Evolutionary conservation across 2,329 filamentous ascomycete species (phyloP).

Genomic region (Hypoxylon sp.): DNA sequence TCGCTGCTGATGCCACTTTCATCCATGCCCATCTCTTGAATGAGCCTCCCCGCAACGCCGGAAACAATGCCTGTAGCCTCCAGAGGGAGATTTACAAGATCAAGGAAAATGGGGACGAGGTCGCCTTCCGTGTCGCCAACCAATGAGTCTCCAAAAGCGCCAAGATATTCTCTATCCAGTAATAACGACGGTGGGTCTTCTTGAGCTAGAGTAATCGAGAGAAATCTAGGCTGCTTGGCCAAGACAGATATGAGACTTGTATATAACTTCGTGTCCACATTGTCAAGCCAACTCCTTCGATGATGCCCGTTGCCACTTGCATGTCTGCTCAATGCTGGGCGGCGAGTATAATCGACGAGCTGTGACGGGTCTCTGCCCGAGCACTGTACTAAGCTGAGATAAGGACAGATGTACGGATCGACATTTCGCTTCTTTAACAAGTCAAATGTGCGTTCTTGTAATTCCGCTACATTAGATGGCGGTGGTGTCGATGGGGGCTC

Average conservation of each 20-base stretch:
- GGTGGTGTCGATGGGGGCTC: constrained; percentile 78
- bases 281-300: constrained; percentile 67
- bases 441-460: constrained; percentile 86
- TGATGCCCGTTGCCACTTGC: constrained; percentile 56
- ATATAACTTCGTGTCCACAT: constrained; percentile 74
- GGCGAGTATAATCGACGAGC: constrained; percentile 57
- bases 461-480: constrained; percentile 81
- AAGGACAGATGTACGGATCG: constrained; percentile 76
- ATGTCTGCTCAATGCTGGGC: constrained; percentile 56
- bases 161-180: constrained; percentile 76
- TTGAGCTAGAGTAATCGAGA: constrained; percentile 80
- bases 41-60: constrained; percentile 87
- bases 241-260: constrained; percentile 74
- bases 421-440: constrained; percentile 85
- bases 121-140: constrained; percentile 81
- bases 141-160: constrained; percentile 78
- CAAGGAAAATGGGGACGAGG: constrained; percentile 88
- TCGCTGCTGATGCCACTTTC: constrained; percentile 70
- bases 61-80: constrained; percentile 96
- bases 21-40: constrained; percentile 75
- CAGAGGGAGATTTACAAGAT: constrained; percentile 83
- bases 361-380: constrained; percentile 73
- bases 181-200: constrained; percentile 82
- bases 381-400: constrained; percentile 83
- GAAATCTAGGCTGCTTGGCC: constrained; percentile 75